Conservation (phyloP, 805 yeast genomes). For the Candida ovalis region DNA sequence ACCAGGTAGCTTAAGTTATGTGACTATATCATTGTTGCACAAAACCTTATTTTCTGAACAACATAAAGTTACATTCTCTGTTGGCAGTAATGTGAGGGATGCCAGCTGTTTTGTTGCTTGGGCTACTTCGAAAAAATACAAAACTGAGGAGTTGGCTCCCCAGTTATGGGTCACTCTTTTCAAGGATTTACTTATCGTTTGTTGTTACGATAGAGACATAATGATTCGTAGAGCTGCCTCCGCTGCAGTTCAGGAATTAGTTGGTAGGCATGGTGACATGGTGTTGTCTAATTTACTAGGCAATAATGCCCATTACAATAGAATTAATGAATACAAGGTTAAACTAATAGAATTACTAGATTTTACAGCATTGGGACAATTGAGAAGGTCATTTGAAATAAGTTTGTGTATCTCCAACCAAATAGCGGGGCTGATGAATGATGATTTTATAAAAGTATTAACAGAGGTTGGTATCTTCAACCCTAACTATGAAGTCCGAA, state of each 20-base stretch:
- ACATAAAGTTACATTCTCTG: slow-evolving; percentile 42
- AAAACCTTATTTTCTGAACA: slow-evolving; percentile 56
- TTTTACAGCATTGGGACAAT: slow-evolving; percentile 42
- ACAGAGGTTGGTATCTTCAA: slow-evolving; percentile 31
- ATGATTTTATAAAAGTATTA: slow-evolving; percentile 32
- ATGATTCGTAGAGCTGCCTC: slow-evolving; percentile 75
- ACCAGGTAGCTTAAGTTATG: slow-evolving; percentile 21
- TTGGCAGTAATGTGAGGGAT: slow-evolving; percentile 74
- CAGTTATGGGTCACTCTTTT: slow-evolving; percentile 21
- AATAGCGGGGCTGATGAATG: slow-evolving; percentile 15
- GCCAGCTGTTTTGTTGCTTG: slow-evolving; percentile 83
- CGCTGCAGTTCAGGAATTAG: slow-evolving; percentile 81
- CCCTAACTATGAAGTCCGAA: slow-evolving; percentile 40
- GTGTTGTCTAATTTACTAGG: slow-evolving; percentile 26
- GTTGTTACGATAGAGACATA: slow-evolving; percentile 71
- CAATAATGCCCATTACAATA: slow-evolving; percentile 1
- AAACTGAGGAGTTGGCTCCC: slow-evolving; percentile 16
- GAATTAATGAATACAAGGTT: slow-evolving; percentile 37
- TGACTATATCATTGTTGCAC: slow-evolving; percentile 37
- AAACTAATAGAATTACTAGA: slow-evolving; percentile 58
- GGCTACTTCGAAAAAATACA: slow-evolving; percentile 55
- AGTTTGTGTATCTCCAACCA: slow-evolving; percentile 11
- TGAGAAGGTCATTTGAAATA: slow-evolving; percentile 35
- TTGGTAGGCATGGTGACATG: slow-evolving; percentile 66
- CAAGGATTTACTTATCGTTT: slow-evolving; percentile 42